phyloP scores from a whole-genome alignment of 805 yeast genomes.

The Martiniozyma abietophila region DNA sequence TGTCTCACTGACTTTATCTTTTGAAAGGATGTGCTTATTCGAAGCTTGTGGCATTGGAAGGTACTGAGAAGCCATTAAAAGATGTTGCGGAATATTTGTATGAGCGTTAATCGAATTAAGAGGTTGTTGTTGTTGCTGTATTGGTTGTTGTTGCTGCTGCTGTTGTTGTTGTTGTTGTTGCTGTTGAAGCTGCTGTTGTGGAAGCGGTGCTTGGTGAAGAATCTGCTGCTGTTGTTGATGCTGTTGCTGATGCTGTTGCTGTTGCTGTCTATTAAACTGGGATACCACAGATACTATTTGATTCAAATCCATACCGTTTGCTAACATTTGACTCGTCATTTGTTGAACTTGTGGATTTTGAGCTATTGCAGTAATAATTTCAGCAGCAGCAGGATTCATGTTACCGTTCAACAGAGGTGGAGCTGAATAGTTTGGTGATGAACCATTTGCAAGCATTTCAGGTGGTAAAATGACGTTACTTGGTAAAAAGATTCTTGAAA shows the following conservation, averaged over 20 bases:
- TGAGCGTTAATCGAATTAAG: conserved; percentile 10
- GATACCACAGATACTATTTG: conserved; percentile 24
- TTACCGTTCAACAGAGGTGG: background rate
- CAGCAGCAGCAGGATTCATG: conserved; percentile 8
- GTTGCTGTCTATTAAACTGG: conserved; percentile 20
- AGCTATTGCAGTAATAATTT: conserved; percentile 19
- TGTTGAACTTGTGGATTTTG: conserved; percentile 26
- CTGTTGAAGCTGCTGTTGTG: conserved; percentile 2
- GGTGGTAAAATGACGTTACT: conserved; percentile 48
- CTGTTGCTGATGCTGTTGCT: conserved; percentile 4
- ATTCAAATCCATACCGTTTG: conserved; percentile 28
- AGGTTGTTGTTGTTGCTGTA: conserved; percentile 9
- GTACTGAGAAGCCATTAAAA: conserved; percentile 44
- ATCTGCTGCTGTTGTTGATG: conserved; percentile 1
- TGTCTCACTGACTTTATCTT: conserved; percentile 51
- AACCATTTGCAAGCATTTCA: conserved; percentile 26
- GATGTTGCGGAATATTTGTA: conserved; percentile 34
- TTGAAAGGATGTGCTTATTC: conserved; percentile 24
- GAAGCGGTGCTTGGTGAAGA: conserved; percentile 1
- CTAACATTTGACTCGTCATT: conserved; percentile 28
- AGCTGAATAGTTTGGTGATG: background rate
- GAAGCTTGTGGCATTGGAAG: conserved; percentile 40
- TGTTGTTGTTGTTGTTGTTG: conserved; percentile 7
- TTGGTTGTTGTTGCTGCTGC: background rate
- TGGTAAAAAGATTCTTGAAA: conserved; percentile 42